A percentile compares a stretch with the other conserved stretches of the same genome.
phyloP scores from a whole-genome alignment of 1,284 basidiomycete genomes.

The Wolfiporia cocos region DNA sequence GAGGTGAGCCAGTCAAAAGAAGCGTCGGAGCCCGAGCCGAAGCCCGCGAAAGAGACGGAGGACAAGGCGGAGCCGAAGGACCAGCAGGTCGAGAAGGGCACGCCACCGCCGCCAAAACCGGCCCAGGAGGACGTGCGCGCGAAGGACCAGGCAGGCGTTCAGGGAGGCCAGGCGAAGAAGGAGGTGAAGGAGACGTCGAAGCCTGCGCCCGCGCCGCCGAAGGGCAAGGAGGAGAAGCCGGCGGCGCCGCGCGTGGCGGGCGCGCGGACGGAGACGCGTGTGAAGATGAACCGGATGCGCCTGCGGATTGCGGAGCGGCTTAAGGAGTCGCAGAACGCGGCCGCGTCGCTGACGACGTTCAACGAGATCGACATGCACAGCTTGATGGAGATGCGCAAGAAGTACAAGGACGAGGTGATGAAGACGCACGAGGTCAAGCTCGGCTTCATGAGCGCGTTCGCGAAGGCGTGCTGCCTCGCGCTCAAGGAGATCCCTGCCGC shows the following conservation, averaged over 20 bases:
- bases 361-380: constrained; percentile 99
- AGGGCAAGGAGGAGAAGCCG: constrained; percentile 33
- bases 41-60: constrained; percentile 35
- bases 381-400: constrained; percentile 89
- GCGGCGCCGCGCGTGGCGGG: constrained; percentile 38
- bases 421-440: constrained; percentile 96
- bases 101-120: constrained; percentile 30
- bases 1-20: constrained; percentile 41
- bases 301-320: constrained; percentile 94
- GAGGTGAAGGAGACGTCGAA: constrained; percentile 36
- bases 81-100: constrained; percentile 40
- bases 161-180: constrained; percentile 34
- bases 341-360: constrained; percentile 96
- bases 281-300: constrained; percentile 98
- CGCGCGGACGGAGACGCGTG: constrained; percentile 81
- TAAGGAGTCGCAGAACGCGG: constrained; percentile 97
- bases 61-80: constrained; percentile 43
- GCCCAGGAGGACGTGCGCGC: constrained; percentile 31
- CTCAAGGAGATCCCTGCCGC: constrained; percentile 92
- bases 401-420: constrained; percentile 91
- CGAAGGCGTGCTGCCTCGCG: constrained; percentile 82
- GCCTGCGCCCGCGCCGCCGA: constrained; percentile 30
- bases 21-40: constrained; percentile 25
- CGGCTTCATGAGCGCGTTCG: constrained; percentile 98
- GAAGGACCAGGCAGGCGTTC: constrained; percentile 31